A percentile compares a stretch with the other conserved stretches of the same genome.
phyloP scores from a whole-genome alignment of 106 monocot species.

The Dioscorea dumetorum region DNA sequence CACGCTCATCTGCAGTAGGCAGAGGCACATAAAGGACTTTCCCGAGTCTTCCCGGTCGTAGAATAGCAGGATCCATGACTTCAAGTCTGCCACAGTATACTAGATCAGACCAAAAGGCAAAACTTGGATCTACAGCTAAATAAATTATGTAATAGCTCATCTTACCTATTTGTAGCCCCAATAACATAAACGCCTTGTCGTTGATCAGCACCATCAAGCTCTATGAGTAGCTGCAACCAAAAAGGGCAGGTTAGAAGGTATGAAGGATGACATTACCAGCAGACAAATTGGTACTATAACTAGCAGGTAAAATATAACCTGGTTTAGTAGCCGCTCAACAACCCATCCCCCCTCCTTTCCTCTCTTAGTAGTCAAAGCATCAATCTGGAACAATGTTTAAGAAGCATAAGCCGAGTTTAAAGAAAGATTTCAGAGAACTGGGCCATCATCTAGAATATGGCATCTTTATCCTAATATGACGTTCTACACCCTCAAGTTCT shows the following conservation, averaged over 20 bases:
- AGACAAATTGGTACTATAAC: not conserved
- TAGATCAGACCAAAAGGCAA: no score
- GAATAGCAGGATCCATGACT: slow-evolving; percentile 59
- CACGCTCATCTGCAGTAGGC: slow-evolving; percentile 51
- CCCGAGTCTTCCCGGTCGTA: slow-evolving; percentile 80
- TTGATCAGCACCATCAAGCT: slow-evolving; percentile 88
- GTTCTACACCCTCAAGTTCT: no score
- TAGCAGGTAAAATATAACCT: slow-evolving; percentile 34
- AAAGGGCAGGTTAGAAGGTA: not conserved
- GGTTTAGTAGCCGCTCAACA: slow-evolving; percentile 69
- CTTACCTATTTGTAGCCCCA: slow-evolving; percentile 93
- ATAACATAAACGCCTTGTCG: slow-evolving; percentile 82
- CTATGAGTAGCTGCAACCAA: slow-evolving; percentile 61
- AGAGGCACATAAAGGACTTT: slow-evolving; percentile 60
- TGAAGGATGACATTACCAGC: not conserved
- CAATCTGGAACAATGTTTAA: slow-evolving; percentile 37
- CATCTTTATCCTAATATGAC: no score
- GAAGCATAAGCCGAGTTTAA: not conserved
- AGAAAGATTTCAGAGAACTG: no score
- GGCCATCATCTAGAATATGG: no score
- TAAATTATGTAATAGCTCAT: not conserved
- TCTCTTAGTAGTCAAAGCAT: slow-evolving; percentile 83
- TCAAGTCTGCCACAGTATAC: slow-evolving; percentile 35
- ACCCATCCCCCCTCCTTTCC: slow-evolving; percentile 81
- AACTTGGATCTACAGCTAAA: not conserved